phyloP scores from a whole-genome alignment of 495 filamentous ascomycete species.

The Daldinia concentrica region DNA sequence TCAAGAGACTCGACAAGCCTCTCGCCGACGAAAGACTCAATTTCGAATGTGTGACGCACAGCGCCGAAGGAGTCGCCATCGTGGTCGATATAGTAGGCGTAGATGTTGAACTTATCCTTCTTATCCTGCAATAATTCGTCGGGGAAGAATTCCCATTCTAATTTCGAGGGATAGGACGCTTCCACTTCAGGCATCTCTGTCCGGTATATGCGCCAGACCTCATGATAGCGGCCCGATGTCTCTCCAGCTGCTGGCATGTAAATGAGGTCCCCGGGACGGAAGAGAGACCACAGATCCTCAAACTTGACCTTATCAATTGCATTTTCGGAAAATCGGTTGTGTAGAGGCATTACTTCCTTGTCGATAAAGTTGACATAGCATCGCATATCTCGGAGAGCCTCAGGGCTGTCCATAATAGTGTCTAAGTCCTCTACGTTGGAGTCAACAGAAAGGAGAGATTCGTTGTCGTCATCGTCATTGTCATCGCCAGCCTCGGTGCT shows the following conservation, averaged over 20 bases:
- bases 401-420: slow-evolving; percentile 44
- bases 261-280: slow-evolving; percentile 49
- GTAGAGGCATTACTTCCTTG: slow-evolving; percentile 48
- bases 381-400: slow-evolving; percentile 47
- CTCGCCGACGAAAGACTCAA: slow-evolving; percentile 64
- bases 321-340: slow-evolving; percentile 38
- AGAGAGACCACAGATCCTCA: slow-evolving; percentile 52
- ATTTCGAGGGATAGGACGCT: slow-evolving; percentile 26
- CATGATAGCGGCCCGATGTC: slow-evolving; percentile 37
- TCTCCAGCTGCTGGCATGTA: slow-evolving; percentile 45
- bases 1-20: slow-evolving; percentile 61
- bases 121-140: slow-evolving; percentile 38
- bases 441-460: slow-evolving; percentile 40
- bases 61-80: slow-evolving; percentile 66
- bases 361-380: slow-evolving; percentile 52
- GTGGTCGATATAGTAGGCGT: slow-evolving; percentile 64
- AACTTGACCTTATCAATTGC: slow-evolving; percentile 42
- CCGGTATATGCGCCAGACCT: slow-evolving; percentile 48
- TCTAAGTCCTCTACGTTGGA: slow-evolving; percentile 45
- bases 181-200: slow-evolving; percentile 39
- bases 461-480: slow-evolving; percentile 33
- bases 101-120: slow-evolving; percentile 43
- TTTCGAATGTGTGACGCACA: slow-evolving; percentile 51
- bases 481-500: slow-evolving; percentile 18
- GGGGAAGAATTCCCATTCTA: slow-evolving; percentile 41